Percentiles rank a stretch among this genome's conserved stretches.
Evolutionary conservation across 1,284 basidiomycete genomes (phyloP).

Genomic region (Athelia psychrophila): DNA sequence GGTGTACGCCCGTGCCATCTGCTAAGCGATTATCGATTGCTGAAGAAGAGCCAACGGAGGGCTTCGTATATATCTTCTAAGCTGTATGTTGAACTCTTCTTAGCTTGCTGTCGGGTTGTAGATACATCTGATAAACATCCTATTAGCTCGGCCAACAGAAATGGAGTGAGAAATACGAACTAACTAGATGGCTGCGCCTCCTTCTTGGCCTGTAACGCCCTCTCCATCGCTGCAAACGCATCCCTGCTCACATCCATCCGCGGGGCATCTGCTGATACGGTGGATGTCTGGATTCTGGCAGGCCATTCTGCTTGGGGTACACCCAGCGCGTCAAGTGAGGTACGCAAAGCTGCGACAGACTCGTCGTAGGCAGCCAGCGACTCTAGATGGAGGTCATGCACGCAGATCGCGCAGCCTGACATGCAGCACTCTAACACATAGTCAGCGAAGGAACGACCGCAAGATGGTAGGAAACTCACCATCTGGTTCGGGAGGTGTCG

Average conservation of each 20-base stretch:
- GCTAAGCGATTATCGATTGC: constrained; percentile 28
- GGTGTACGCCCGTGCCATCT: no score
- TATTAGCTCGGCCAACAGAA: constrained; percentile 1
- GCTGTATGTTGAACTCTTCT: constrained; percentile 11
- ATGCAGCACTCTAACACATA: constrained; percentile 77
- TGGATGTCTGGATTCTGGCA: constrained; percentile 25
- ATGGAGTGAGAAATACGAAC: constrained; percentile 20
- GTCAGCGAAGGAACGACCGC: constrained; percentile 1
- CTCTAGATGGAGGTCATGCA: constrained; percentile 85
- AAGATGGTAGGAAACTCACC: constrained; percentile 39
- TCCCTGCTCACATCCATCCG: constrained; percentile 37
- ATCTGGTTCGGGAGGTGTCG: constrained; percentile 59
- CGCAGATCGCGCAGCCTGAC: constrained; percentile 88
- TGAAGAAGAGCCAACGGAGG: constrained; percentile 37
- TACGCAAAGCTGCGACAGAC: constrained; percentile 49
- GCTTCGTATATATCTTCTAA: constrained; percentile 32
- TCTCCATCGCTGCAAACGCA: constrained; percentile 71
- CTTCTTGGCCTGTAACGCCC: constrained; percentile 44
- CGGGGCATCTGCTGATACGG: constrained; percentile 5
- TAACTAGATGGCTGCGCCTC: constrained; percentile 32
- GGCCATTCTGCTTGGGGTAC: constrained; percentile 73
- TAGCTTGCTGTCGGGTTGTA: constrained; percentile 10
- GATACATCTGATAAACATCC: constrained; percentile 4
- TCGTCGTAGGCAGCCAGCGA: constrained; percentile 65
- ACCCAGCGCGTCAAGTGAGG: constrained; percentile 42